These are phyloP conservation scores for Ceriops zippeliana DNA, from an alignment of 345 rosid species.

Conservation along the genomic window DNA sequence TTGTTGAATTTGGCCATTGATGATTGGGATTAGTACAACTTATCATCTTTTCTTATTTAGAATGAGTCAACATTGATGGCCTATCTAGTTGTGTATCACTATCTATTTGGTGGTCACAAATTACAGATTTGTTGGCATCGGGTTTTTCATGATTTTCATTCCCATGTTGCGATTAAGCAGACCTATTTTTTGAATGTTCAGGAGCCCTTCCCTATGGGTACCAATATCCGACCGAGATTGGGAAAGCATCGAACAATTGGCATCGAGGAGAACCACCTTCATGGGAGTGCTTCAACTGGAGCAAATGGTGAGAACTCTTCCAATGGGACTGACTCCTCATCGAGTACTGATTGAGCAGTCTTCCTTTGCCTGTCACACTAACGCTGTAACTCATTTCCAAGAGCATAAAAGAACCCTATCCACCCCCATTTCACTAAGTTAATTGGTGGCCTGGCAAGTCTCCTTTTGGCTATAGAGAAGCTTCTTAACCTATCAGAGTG, in stretches of 20 bases:
- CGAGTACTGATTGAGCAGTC: constrained; percentile 34
- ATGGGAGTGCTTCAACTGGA: constrained; percentile 38
- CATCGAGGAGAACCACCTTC: constrained; percentile 45
- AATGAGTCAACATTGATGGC: neutral
- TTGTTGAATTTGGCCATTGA: neutral
- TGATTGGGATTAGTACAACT: neutral
- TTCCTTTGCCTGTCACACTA: constrained; percentile 28
- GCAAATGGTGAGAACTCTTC: constrained; percentile 58
- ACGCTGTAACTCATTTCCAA: constrained; percentile 25
- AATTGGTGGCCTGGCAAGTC: constrained; percentile 39
- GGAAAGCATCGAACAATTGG: constrained; percentile 56
- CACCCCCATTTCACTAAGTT: constrained; percentile 34
- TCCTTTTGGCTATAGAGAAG: constrained; percentile 37
- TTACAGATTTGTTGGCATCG: too few relatives aligned
- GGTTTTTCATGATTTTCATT: too few relatives aligned
- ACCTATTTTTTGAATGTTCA: constrained; percentile 16
- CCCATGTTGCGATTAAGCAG: neutral
- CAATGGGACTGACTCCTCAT: constrained; percentile 46
- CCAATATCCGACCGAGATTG: constrained; percentile 61
- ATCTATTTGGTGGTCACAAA: neutral
- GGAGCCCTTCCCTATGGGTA: constrained; percentile 90
- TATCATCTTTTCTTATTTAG: too few relatives aligned
- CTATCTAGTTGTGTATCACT: neutral
- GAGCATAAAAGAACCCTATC: constrained; percentile 27
- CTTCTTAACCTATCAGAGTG: constrained; percentile 15